Base-by-base conservation (phyloP, 352 stramenopile genomes). In the Phytopythium montanum region DNA sequence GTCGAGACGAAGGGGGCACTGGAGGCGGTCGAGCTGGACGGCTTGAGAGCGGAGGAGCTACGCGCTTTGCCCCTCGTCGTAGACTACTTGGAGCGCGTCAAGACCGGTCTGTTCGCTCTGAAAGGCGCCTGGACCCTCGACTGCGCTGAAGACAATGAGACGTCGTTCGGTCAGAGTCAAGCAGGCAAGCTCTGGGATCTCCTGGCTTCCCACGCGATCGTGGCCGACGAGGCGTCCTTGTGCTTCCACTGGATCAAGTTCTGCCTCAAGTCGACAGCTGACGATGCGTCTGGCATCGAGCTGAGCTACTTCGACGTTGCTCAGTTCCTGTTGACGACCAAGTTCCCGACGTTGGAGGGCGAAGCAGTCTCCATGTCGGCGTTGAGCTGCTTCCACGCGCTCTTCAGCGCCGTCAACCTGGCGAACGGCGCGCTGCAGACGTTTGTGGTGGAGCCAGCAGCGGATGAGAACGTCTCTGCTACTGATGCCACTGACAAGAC, bases 211-310 rank as follows among this genome's bases (percentile, higher is more conserved):
- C 29, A 75, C 12, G 60, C 75, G 1, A 61, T 61, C 10, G 28
- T 75, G 3, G n/a, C 48, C 19, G 78, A 87, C 41, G 81, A 90
- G 55, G 63, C 71, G 0, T 70, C 81, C 6, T 62, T 92, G 4
- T 89, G 73, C 52, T 93, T 93, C 42, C 74, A 90, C 28, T 93
- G 84, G 84, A 70, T 92, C 56, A 75, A 87, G 50, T 70, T 87
- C 3, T 93, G 79, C 38, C 69, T 85, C 59, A 78, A 72, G 16
- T 73, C 76, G 5, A 52, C 66, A 19, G 14, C 73, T 18, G 21
- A 29, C 33, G 10, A 54, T 63, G 6, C 50, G 31, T 34, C 25
- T 21, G 26, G 7, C 2, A 29, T 31, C 29, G 0, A 62, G 31
- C 51, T 85, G 23, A 61, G 85, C 45, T 60, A 68, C 5, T 34